These are phyloP conservation scores for Chamaecyparis obtusa DNA, from an alignment of 75 land plant genomes.

Conservation along the genomic window DNA sequence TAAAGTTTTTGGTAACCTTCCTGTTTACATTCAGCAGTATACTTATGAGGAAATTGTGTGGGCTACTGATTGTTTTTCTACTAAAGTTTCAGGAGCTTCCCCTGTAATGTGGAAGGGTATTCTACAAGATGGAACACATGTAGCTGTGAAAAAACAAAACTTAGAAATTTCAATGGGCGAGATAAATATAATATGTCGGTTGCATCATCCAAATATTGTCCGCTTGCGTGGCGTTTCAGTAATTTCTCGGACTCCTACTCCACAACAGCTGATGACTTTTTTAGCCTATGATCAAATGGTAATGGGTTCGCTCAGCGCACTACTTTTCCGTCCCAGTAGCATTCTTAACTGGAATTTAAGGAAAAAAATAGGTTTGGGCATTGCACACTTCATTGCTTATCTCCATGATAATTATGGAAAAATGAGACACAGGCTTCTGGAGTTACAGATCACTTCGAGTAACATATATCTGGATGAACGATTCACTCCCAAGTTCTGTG, in stretches of 20 bases:
- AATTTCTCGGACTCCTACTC: background rate
- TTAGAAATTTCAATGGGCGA: no score
- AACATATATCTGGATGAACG: background rate
- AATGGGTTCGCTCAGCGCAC: background rate
- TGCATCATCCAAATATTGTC: background rate
- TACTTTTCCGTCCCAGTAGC: background rate
- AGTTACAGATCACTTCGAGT: background rate
- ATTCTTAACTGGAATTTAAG: constrained; percentile 1
- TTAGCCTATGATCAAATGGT: constrained; percentile 1
- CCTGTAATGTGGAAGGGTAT: no score
- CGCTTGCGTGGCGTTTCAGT: background rate
- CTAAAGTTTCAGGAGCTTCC: no score
- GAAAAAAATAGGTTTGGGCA: background rate
- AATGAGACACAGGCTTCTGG: background rate
- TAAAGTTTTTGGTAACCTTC: constrained; percentile 1
- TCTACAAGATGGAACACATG: no score
- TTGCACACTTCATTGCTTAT: background rate
- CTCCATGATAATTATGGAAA: background rate
- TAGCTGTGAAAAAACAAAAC: no score
- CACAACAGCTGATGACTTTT: background rate
- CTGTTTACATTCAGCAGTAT: background rate
- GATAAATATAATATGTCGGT: no score
- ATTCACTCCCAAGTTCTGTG: background rate
- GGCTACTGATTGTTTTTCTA: no score
- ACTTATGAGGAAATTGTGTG: background rate